Base-by-base conservation (phyloP, 2,329 filamentous ascomycete genomes). In the Didymella arachidicola region DNA sequence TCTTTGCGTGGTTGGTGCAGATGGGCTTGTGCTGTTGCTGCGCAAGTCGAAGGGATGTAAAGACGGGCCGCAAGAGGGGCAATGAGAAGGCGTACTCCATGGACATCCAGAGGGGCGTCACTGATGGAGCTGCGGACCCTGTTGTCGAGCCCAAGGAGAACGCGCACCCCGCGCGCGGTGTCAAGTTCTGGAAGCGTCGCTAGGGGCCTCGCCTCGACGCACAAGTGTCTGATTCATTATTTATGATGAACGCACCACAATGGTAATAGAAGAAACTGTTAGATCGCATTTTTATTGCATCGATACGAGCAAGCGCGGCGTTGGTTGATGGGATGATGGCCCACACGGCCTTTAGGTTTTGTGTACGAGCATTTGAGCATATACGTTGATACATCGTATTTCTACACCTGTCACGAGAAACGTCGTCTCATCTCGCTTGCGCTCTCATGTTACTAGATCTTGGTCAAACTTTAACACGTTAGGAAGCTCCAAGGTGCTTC, bases 11-110 rank as follows among this genome's bases (percentile, higher is more conserved):
- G 73, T 53, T 82, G 10, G 80, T 96, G 19, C 91, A 96, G 75
- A 80, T 89, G 27, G 86, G 88, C 30, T 83, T 94, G 76, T 91
- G 89, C 67, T 97, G 92, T 77, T 96, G 91, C 75, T 91, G 89
- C 70, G 83, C 84, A 12, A 83, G 81, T 39, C 73, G 83, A 47
- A 74, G 86, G 59, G 85, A 88, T 61, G 76, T 87, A 26, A 76
- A 71, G 65, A 81, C 69, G 12, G 81, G 81, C 8, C 75, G 76
- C 67, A 82, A 82, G 77, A 76, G 68, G 60, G 80, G 80, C 2
- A 79, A 68, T 30, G 69, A 74, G 59, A 72, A 75, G 61, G 73
- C 73, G 7, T 75, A 76, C 50, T 63, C 65, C 2, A 63, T 62
- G 64, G 60, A 68, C 22, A 58, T 11, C 5, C n/a, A 36, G 46